Evolutionary conservation across 495 filamentous ascomycete species (phyloP), one percentile per base, ranked within the genome.

Genomic region (Acidomyces sp.): DNA sequence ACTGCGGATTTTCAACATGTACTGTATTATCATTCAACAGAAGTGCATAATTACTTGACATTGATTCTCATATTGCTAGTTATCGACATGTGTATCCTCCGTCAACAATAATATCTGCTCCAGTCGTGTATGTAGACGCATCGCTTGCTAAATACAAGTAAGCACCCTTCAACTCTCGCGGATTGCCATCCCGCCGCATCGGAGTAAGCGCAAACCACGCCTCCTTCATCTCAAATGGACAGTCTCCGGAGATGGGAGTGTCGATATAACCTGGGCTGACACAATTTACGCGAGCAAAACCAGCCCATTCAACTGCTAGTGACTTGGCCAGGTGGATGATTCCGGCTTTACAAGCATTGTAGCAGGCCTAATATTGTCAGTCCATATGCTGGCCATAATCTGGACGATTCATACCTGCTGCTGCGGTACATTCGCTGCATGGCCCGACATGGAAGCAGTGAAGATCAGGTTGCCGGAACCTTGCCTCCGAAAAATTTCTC

Each of bases 101-200:
- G n/a, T n/a, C n/a, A n/a, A n/a, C n/a, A n/a, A n/a, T n/a, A n/a
- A n/a, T n/a, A n/a, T n/a, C n/a, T n/a, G n/a, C n/a, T 27, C 43
- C 47, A 12, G 47, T 50, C 34, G 37, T 46, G 25, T 50, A 50
- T 10, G 34, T 31, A 12, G 34, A 33, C 11, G 43, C 47, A 39
- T 46, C 47, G 22, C 34, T 34, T 2, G 47, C 47, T 3, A 50
- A 26, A 31, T 20, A 50, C 3, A 50, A 27, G 24, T 45, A 45
- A 17, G 41, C 47, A 10, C 47, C 47, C 21, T 50, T 50, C 34
- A 50, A 32, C 43, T 50, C 47, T 4, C 21, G 29, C 5, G 47
- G 43, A 21, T 39, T 43, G 33, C 40, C 37, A 13, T 44, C 13
- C 2, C 47, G 35, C 9, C 29, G 13, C 4, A 13, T 43, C 2